Conservation (phyloP, 176 grass and related monocot species). For the Hordeum marinum region DNA sequence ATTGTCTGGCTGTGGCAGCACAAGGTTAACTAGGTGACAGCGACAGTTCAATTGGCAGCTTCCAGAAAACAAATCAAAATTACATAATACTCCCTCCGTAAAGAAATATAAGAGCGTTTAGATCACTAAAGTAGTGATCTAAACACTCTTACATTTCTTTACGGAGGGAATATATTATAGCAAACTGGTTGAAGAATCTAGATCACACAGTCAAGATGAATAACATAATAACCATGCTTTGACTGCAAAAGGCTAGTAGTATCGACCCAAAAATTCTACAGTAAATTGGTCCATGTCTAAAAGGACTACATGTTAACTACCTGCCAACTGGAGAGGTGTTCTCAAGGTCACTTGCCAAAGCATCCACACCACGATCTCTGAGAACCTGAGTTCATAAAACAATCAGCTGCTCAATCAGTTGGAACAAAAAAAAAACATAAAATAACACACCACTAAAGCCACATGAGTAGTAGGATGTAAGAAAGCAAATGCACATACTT, state of each 20-base stretch:
- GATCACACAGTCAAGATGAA: background rate
- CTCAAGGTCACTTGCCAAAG: conserved; percentile 58
- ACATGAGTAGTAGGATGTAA: background rate
- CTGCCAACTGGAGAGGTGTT: conserved; percentile 54
- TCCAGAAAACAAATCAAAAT: background rate
- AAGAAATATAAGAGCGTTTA: too few species aligned
- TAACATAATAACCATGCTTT: background rate
- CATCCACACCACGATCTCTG: conserved; percentile 86
- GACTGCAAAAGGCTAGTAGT: background rate
- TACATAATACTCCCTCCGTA: too few species aligned
- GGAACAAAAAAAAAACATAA: background rate
- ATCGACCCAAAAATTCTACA: background rate
- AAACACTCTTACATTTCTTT: too few species aligned
- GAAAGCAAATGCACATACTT: conserved; percentile 46
- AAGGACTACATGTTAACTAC: conserved; percentile 26
- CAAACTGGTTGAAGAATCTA: background rate
- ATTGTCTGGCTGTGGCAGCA: background rate
- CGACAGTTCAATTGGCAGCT: background rate
- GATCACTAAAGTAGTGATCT: too few species aligned
- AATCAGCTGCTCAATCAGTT: conserved; percentile 9
- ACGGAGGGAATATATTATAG: background rate
- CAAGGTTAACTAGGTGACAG: background rate
- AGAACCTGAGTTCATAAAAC: conserved; percentile 58
- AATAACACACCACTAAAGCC: background rate
- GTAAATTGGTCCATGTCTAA: background rate